Evolutionary conservation across 2,329 filamentous ascomycete genomes (phyloP).

Genomic region (Tolypocladium endophyticum): DNA sequence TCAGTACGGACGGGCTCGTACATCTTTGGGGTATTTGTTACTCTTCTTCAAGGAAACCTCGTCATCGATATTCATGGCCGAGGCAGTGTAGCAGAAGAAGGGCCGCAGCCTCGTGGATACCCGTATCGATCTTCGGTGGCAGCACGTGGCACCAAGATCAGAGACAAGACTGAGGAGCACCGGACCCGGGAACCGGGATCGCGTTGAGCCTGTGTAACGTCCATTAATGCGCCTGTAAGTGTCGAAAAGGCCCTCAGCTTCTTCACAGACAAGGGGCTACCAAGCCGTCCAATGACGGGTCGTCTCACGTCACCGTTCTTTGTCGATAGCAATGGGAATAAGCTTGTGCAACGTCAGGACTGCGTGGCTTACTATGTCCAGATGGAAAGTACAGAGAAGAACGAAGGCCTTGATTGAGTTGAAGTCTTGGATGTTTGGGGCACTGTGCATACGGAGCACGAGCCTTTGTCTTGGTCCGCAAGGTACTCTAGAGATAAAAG

Average conservation of each 20-base stretch:
- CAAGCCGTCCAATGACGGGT: background rate
- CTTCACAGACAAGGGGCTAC: background rate
- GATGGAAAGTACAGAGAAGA: too few species aligned
- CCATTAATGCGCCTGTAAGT: background rate
- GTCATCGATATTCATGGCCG: background rate
- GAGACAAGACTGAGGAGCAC: background rate
- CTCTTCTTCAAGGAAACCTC: background rate
- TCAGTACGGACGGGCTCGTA: background rate
- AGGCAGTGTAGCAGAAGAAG: background rate
- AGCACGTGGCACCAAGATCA: background rate
- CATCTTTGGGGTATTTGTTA: background rate
- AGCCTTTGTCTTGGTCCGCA: too few species aligned
- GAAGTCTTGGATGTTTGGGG: background rate
- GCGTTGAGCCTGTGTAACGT: background rate
- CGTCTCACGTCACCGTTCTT: background rate
- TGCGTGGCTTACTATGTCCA: background rate
- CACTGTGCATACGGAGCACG: background rate
- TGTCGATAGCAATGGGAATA: background rate
- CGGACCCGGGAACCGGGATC: background rate
- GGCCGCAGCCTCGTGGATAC: background rate
- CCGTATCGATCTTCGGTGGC: background rate
- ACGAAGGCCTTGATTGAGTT: background rate
- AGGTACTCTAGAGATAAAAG: background rate
- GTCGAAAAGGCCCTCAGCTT: background rate
- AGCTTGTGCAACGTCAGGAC: background rate